Evolutionary conservation across 1,284 basidiomycete species (phyloP).

Genomic region (Cryptococcus amylolentus): DNA sequence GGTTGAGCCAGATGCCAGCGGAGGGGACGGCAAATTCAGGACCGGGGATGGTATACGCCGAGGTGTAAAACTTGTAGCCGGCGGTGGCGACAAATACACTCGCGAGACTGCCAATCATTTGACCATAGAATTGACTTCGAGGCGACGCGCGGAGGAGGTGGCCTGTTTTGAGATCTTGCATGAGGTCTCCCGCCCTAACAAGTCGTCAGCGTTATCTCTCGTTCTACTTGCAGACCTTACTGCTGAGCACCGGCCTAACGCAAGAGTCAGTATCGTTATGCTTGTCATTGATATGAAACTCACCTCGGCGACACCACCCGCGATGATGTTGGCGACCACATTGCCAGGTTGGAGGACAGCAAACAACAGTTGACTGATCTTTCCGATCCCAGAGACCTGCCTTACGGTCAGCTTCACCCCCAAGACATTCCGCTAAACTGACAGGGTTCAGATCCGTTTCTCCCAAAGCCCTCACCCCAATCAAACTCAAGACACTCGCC

Average conservation of each 20-base stretch:
- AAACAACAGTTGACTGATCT: slow-evolving; percentile 90
- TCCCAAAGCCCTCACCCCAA: slow-evolving; percentile 85
- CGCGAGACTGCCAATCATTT: slow-evolving; percentile 79
- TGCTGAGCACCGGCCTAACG: slow-evolving; percentile 79
- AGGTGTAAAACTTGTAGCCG: slow-evolving; percentile 81
- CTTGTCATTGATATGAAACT: slow-evolving; percentile 1
- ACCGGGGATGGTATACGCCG: slow-evolving; percentile 70
- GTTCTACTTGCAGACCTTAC: slow-evolving; percentile 52
- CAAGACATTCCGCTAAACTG: not conserved
- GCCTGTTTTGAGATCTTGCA: slow-evolving; percentile 98
- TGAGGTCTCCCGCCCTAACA: slow-evolving; percentile 83
- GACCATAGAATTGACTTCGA: slow-evolving; percentile 80
- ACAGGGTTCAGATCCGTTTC: slow-evolving; percentile 90
- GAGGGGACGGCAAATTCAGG: slow-evolving; percentile 91
- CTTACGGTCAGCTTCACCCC: not conserved
- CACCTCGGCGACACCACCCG: slow-evolving; percentile 85
- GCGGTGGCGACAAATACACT: slow-evolving; percentile 85
- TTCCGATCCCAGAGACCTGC: slow-evolving; percentile 79
- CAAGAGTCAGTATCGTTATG: not conserved
- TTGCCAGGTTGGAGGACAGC: slow-evolving; percentile 92
- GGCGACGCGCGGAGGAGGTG: slow-evolving; percentile 82
- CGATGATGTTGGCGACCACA: slow-evolving; percentile 92
- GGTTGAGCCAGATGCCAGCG: slow-evolving; percentile 73
- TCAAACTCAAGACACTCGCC: slow-evolving; percentile 76
- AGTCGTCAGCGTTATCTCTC: not conserved